These are phyloP conservation scores for Aspergillus sp. DNA, from an alignment of 2,329 filamentous ascomycete species.

Conservation along the genomic window DNA sequence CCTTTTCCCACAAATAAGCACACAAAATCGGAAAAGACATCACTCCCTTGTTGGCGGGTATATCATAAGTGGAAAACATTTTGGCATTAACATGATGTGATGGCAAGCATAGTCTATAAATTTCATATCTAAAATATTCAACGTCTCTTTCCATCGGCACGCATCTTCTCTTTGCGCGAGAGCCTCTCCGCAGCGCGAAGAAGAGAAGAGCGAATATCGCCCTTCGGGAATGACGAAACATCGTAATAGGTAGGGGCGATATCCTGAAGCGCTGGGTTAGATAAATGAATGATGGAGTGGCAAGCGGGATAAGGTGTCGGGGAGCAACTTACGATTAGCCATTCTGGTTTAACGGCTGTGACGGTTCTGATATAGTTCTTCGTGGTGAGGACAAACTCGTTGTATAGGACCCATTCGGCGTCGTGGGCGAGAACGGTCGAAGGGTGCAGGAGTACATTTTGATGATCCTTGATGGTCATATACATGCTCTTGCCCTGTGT, in stretches of 20 bases:
- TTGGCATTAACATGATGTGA: not conserved
- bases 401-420: constrained; percentile 96
- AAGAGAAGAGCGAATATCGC: constrained; percentile 74
- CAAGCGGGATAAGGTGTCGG: not conserved
- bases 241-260: constrained; percentile 95
- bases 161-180: constrained; percentile 54
- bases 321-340: constrained; percentile 74
- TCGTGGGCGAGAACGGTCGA: constrained; percentile 86
- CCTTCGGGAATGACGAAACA: constrained; percentile 74
- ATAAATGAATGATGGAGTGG: constrained; percentile 6
- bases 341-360: constrained; percentile 88
- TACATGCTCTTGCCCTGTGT: constrained; percentile 79
- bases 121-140: constrained; percentile 20
- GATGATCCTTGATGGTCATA: constrained; percentile 93
- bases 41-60: not conserved
- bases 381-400: constrained; percentile 95
- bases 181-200: constrained; percentile 56
- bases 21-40: not conserved
- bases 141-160: constrained; percentile 36
- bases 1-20: too few relatives aligned
- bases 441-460: constrained; percentile 88
- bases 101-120: constrained; percentile 14
- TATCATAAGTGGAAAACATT: not conserved
- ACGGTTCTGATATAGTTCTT: constrained; percentile 98
- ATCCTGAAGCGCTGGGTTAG: constrained; percentile 60